Conservation (phyloP, 164 flowering plant species). For the Chimonanthus praecox region DNA sequence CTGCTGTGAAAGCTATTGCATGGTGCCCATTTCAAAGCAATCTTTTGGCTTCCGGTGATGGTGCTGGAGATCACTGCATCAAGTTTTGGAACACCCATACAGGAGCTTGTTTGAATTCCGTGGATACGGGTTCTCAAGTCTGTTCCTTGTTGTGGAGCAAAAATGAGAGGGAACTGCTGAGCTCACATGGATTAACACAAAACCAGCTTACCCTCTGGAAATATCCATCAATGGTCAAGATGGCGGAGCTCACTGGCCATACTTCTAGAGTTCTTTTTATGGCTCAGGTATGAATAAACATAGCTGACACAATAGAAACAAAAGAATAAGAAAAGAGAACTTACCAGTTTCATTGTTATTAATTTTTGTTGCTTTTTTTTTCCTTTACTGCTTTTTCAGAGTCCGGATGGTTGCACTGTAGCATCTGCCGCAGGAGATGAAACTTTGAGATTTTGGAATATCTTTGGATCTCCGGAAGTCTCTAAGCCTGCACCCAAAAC, state of each 20-base stretch:
- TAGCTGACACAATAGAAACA: too few species aligned
- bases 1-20: slow-evolving; percentile 62
- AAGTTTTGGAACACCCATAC: slow-evolving; percentile 67
- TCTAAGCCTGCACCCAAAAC: slow-evolving; percentile 26
- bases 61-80: slow-evolving; percentile 50
- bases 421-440: slow-evolving; percentile 46
- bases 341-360: too few species aligned
- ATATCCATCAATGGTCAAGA: slow-evolving; percentile 64
- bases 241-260: slow-evolving; percentile 59
- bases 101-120: slow-evolving; percentile 55
- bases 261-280: slow-evolving; percentile 56
- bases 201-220: slow-evolving; percentile 63
- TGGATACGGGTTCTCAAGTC: slow-evolving; percentile 64
- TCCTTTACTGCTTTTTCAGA: slow-evolving; percentile 20
- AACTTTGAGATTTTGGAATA: slow-evolving; percentile 46
- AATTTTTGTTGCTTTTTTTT: background rate
- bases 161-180: slow-evolving; percentile 50
- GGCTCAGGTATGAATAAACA: slow-evolving; percentile 39
- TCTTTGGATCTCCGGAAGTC: slow-evolving; percentile 38
- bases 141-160: slow-evolving; percentile 60
- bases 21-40: slow-evolving; percentile 70
- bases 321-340: background rate
- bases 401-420: slow-evolving; percentile 59
- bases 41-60: slow-evolving; percentile 56
- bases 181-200: slow-evolving; percentile 55